A percentile compares a stretch with the other conserved stretches of the same genome.
These are phyloP conservation scores for Talaromyces rugulosus DNA, from an alignment of 2,329 filamentous ascomycete species.

Conservation along the genomic window DNA sequence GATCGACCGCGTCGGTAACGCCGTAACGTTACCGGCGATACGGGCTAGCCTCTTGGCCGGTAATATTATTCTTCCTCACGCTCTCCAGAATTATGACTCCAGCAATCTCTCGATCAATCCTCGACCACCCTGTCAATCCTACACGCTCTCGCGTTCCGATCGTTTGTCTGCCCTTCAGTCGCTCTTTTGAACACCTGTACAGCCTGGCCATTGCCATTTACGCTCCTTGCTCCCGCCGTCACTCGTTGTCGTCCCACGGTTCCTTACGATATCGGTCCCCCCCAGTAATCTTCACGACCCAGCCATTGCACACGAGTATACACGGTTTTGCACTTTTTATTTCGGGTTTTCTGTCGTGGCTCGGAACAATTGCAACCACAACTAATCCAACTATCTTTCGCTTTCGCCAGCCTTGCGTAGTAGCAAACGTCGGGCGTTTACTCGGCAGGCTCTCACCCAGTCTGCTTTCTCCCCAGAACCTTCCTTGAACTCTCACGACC, in stretches of 20 bases:
- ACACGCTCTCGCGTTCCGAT: background rate
- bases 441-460: background rate
- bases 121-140: background rate
- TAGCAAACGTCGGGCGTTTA: background rate
- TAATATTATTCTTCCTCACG: background rate
- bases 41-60: slow-evolving; percentile 2
- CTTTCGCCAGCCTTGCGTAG: background rate
- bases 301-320: background rate
- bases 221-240: slow-evolving; percentile 5
- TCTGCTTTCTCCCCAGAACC: background rate
- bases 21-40: slow-evolving; percentile 5
- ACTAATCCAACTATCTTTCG: background rate
- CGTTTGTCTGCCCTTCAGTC: background rate
- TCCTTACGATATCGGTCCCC: slow-evolving; percentile 10
- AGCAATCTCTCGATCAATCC: background rate
- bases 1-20: background rate
- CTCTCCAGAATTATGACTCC: slow-evolving; percentile 1
- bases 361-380: background rate
- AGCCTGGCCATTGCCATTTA: slow-evolving; percentile 1
- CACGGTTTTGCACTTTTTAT: background rate
- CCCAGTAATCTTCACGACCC: slow-evolving; percentile 8
- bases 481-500: slow-evolving; percentile 1
- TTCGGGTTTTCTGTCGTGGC: background rate
- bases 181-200: slow-evolving; percentile 2
- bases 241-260: slow-evolving; percentile 12